A percentile compares a stretch with the other conserved stretches of the same genome.
phyloP scores from a whole-genome alignment of 2,329 filamentous ascomycete species.

The Alternaria longipes region DNA sequence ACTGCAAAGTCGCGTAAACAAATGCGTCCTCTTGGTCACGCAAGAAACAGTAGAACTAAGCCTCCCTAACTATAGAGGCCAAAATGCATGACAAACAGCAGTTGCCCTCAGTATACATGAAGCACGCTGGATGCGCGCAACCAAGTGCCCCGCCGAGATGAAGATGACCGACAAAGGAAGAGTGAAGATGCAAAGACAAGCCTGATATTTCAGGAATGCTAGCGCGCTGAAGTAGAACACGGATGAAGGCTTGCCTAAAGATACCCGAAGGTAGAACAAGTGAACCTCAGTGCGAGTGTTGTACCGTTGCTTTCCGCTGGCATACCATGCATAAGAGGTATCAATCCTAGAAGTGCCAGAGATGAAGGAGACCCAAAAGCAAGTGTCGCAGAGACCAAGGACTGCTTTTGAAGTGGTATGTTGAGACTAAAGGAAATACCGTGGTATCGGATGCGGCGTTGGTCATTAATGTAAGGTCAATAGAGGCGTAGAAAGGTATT shows the following conservation, averaged over 20 bases:
- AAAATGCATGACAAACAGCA: slow-evolving; percentile 2
- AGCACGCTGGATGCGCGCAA: not conserved
- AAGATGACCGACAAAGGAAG: slow-evolving; percentile 10
- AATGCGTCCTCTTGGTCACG: slow-evolving; percentile 5
- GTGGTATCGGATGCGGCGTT: slow-evolving; percentile 29
- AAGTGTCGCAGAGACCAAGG: slow-evolving; percentile 20
- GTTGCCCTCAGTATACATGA: slow-evolving; percentile 7
- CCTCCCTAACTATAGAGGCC: slow-evolving; percentile 2
- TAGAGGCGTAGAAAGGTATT: slow-evolving; percentile 13
- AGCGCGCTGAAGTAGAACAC: slow-evolving; percentile 11
- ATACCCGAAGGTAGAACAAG: slow-evolving; percentile 29
- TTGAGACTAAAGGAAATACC: slow-evolving; percentile 28
- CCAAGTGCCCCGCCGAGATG: slow-evolving; percentile 1
- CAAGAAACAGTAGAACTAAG: slow-evolving; percentile 16
- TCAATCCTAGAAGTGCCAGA: slow-evolving; percentile 25
- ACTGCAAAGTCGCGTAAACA: slow-evolving; percentile 14
- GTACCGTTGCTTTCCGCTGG: slow-evolving; percentile 30
- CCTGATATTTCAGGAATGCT: slow-evolving; percentile 10
- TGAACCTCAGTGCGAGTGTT: slow-evolving; percentile 22
- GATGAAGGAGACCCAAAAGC: slow-evolving; percentile 21
- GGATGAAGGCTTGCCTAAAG: slow-evolving; percentile 17
- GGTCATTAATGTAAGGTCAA: slow-evolving; percentile 25
- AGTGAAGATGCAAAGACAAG: slow-evolving; percentile 15
- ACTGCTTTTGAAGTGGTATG: slow-evolving; percentile 33
- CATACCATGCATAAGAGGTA: slow-evolving; percentile 33